Evolutionary conservation across 371 early-diverging fungal species (phyloP).

Genomic region (Mucor mucedo): DNA sequence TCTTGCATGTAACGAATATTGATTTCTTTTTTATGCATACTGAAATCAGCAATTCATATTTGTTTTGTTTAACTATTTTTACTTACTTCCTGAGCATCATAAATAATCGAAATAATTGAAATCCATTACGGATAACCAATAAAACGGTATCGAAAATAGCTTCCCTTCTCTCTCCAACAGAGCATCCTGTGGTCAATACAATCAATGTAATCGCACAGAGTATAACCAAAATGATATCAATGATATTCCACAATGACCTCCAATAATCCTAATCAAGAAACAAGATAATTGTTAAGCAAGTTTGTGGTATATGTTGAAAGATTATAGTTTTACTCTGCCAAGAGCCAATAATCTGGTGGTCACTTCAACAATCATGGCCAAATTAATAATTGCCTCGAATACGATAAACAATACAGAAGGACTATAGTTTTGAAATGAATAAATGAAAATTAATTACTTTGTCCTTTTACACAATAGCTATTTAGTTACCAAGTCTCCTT

Average conservation of each 20-base stretch:
- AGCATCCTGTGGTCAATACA: conserved; percentile 69
- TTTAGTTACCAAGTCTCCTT: conserved; percentile 46
- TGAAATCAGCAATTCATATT: not conserved
- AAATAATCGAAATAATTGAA: conserved; percentile 71
- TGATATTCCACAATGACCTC: conserved; percentile 74
- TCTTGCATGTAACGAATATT: conserved; percentile 49
- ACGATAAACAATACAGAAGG: conserved; percentile 58
- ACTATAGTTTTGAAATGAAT: conserved; percentile 31
- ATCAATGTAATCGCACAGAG: conserved; percentile 74
- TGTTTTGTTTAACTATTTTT: not conserved
- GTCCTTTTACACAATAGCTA: not conserved
- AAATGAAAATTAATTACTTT: not conserved
- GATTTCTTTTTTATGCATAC: conserved; percentile 34
- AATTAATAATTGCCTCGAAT: conserved; percentile 74
- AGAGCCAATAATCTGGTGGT: conserved; percentile 70
- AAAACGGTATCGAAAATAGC: conserved; percentile 74
- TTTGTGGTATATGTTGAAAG: not conserved
- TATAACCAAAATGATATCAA: conserved; percentile 69
- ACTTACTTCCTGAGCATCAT: conserved; percentile 75
- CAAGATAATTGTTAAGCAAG: not conserved
- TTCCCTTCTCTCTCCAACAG: conserved; percentile 61
- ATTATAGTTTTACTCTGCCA: conserved; percentile 55
- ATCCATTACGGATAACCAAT: conserved; percentile 72
- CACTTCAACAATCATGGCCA: conserved; percentile 79
- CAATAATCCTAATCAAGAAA: conserved; percentile 64